These are phyloP conservation scores for Mentha longifolia DNA, from an alignment of 257 asterid species.

Conservation along the genomic window DNA sequence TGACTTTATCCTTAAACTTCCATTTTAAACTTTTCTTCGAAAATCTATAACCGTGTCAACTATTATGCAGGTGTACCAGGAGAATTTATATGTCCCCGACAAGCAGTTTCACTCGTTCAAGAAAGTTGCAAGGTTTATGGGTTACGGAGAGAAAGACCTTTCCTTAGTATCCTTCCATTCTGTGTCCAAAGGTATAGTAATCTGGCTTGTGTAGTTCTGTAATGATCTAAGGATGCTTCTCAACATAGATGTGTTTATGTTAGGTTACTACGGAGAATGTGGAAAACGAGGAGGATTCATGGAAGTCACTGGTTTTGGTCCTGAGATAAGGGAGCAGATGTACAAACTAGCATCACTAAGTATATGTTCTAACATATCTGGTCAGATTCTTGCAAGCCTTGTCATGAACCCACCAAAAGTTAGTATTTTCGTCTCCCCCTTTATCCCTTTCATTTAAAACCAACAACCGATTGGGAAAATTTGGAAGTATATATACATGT, in stretches of 20 bases:
- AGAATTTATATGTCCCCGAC: constrained; percentile 84
- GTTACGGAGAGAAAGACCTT: constrained; percentile 79
- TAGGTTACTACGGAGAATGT: constrained; percentile 95
- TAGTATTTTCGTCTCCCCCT: not conserved
- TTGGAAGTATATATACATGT: too few species aligned
- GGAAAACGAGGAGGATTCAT: constrained; percentile 98
- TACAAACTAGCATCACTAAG: constrained; percentile 94
- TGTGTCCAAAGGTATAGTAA: constrained; percentile 77
- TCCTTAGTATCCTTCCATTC: constrained; percentile 91
- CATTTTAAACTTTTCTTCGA: constrained; percentile 1
- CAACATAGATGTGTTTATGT: constrained; percentile 5
- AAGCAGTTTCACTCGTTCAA: constrained; percentile 92
- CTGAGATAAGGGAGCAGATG: constrained; percentile 83
- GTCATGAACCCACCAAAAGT: too few species aligned
- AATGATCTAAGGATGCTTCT: constrained; percentile 15
- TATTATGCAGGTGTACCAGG: constrained; percentile 81
- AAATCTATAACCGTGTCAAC: not conserved
- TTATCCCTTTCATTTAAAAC: too few species aligned
- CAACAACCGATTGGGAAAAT: too few species aligned
- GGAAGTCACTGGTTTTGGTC: constrained; percentile 95
- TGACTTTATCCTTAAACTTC: constrained; percentile 33
- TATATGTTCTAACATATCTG: constrained; percentile 93
- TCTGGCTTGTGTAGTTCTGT: constrained; percentile 7
- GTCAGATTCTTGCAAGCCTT: constrained; percentile 96
- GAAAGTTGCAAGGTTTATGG: constrained; percentile 79